These are phyloP conservation scores for Aspergillus avenaceus DNA, from an alignment of 495 filamentous ascomycete genomes.

Conservation along the genomic window DNA sequence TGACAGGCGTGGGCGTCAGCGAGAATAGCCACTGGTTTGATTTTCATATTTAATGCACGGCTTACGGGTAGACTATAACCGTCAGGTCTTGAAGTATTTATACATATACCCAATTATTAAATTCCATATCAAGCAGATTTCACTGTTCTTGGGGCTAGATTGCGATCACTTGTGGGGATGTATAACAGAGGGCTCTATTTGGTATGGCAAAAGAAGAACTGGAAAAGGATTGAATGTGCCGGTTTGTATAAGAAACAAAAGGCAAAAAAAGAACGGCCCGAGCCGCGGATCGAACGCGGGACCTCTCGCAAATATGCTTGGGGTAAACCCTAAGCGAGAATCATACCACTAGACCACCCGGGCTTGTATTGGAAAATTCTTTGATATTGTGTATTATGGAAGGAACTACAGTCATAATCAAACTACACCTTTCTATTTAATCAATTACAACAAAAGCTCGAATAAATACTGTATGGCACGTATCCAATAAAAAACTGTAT, in stretches of 20 bases:
- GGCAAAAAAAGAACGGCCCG: slow-evolving; percentile 13
- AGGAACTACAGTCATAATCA: too few species aligned
- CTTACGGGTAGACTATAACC: not conserved
- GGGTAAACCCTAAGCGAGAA: slow-evolving; percentile 40
- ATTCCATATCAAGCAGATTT: too few species aligned
- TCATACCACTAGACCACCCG: slow-evolving; percentile 43
- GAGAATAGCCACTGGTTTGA: not conserved
- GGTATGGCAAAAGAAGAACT: too few species aligned
- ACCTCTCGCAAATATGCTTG: slow-evolving; percentile 30
- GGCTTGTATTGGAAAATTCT: slow-evolving; percentile 13
- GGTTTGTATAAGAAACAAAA: slow-evolving; percentile 3
- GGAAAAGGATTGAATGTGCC: not conserved
- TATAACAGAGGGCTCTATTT: too few species aligned
- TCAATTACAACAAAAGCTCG: too few species aligned
- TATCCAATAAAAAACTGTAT: too few species aligned
- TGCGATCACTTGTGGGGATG: too few species aligned
- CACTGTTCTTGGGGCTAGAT: too few species aligned
- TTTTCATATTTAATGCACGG: not conserved
- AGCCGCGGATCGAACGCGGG: slow-evolving; percentile 37
- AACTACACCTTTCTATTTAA: too few species aligned
- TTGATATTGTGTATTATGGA: not conserved
- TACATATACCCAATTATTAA: not conserved
- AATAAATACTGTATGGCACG: too few species aligned
- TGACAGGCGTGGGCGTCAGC: not conserved
- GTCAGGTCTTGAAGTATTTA: not conserved